These are phyloP conservation scores for Ceratocystiopsis sp. DNA, from an alignment of 2,329 filamentous ascomycete genomes.

Conservation along the genomic window DNA sequence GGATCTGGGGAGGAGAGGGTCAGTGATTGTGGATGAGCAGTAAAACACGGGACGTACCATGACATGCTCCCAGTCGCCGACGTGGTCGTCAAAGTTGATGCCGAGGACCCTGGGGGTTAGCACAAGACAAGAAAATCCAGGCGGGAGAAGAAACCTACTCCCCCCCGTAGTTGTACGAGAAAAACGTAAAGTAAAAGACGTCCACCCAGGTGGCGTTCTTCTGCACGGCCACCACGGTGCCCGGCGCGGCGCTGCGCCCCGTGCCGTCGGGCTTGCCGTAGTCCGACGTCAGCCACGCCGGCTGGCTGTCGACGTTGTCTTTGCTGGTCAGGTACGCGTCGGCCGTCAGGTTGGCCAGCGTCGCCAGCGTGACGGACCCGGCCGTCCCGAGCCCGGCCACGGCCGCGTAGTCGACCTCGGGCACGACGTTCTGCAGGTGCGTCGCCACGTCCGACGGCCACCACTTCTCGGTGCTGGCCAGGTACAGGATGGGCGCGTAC, in stretches of 20 bases:
- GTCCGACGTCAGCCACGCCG: slow-evolving; percentile 8
- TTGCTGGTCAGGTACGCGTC: slow-evolving; percentile 8
- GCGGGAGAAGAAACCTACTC: slow-evolving; percentile 1
- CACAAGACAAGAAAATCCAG: neutral
- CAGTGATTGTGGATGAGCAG: neutral
- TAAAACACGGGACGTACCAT: slow-evolving; percentile 7
- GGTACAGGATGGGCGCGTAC: slow-evolving; percentile 10
- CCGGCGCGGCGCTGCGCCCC: slow-evolving; percentile 9
- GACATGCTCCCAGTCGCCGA: slow-evolving; percentile 14
- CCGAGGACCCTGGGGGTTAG: slow-evolving; percentile 7
- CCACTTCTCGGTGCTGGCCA: slow-evolving; percentile 9
- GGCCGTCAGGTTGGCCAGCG: slow-evolving; percentile 5
- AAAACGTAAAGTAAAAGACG: slow-evolving; percentile 11
- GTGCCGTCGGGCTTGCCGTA: slow-evolving; percentile 7
- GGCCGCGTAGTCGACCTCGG: slow-evolving; percentile 6
- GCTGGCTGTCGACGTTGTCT: slow-evolving; percentile 6
- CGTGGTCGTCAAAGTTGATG: slow-evolving; percentile 12
- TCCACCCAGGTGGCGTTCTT: slow-evolving; percentile 10
- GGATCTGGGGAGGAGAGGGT: slow-evolving; percentile 8
- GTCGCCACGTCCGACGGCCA: slow-evolving; percentile 10
- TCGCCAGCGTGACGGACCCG: slow-evolving; percentile 8
- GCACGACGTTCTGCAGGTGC: slow-evolving; percentile 9
- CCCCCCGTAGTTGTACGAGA: slow-evolving; percentile 11
- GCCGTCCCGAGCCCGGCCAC: slow-evolving; percentile 1
- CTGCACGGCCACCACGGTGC: slow-evolving; percentile 10